phyloP scores from a whole-genome alignment of 495 filamentous ascomycete species.

The Daldinia vernicosa region DNA sequence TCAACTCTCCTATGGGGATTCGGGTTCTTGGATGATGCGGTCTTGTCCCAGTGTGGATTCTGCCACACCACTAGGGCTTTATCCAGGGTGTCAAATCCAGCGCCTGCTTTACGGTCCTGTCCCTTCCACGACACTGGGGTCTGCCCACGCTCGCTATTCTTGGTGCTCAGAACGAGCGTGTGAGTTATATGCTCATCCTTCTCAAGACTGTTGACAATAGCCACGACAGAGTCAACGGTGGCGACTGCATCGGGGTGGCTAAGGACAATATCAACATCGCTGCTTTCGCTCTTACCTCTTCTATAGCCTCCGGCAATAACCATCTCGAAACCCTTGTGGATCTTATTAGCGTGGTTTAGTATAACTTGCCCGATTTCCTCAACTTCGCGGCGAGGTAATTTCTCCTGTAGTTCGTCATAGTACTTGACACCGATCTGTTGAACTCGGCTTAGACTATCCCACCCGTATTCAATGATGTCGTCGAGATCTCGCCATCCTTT shows the following conservation, averaged over 20 bases:
- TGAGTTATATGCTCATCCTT: conserved; percentile 77
- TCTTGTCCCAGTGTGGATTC: conserved; percentile 66
- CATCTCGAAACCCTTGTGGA: conserved; percentile 68
- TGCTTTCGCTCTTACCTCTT: conserved; percentile 75
- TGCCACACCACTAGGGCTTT: conserved; percentile 96
- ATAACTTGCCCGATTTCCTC: conserved; percentile 72
- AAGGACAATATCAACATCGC: conserved; percentile 88
- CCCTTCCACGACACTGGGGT: conserved; percentile 65
- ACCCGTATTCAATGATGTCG: conserved; percentile 85
- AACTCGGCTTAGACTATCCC: conserved; percentile 74
- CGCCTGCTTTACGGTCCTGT: conserved; percentile 46
- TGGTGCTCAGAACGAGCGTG: conserved; percentile 73
- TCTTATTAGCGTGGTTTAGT: conserved; percentile 66
- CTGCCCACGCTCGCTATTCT: conserved; percentile 75
- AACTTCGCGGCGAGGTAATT: conserved; percentile 78
- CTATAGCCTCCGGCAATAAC: conserved; percentile 87
- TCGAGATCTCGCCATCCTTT: conserved; percentile 76
- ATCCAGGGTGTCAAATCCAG: conserved; percentile 85
- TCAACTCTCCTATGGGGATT: conserved; percentile 88
- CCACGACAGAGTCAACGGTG: conserved; percentile 71
- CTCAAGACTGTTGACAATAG: conserved; percentile 76
- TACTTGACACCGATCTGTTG: conserved; percentile 98
- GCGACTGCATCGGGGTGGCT: conserved; percentile 75
- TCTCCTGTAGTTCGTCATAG: conserved; percentile 82
- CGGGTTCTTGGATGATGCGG: conserved; percentile 63